Evolutionary conservation across 176 grass and related monocot genomes (phyloP), one percentile per base, ranked within the genome.

Genomic region (Carex parvula): DNA sequence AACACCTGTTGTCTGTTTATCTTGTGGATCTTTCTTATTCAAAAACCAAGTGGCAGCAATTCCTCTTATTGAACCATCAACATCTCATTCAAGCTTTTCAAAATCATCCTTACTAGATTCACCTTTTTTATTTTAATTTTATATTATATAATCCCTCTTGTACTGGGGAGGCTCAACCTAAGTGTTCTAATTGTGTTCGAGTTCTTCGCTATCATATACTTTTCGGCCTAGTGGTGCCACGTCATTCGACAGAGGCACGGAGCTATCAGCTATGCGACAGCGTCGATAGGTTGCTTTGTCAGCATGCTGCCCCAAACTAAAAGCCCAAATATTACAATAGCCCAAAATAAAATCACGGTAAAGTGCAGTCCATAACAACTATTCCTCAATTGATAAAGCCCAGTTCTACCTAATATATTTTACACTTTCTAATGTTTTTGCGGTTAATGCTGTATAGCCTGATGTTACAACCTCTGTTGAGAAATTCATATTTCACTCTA

Each of bases 111-210:
- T 64, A 64, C 6, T 30, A 32, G 7, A 29, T 67, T 17, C 6
- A n/a, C 8, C 5, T 26, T 83, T 81, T 18, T n/a, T 30, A 55
- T 68, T 30, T 58, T 5, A 52, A 30, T 14, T 65, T 32, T 15
- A 44, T 26, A 17, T 6, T 66, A 26, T 37, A 37, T 37, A 37
- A 48, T 41, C 13, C 61, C 20, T 60, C 33, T 59, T 82, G 35
- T 53, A 50, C 61, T 81, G 55, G 32, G 79, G 3, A 8, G 29
- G 79, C 14, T 33, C 18, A 64, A 44, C 9, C 59, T 56, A 14
- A 33, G 60, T 81, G 33, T 81, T 56, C 18, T 63, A 81, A 81
- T 81, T 64, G 79, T 61, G 39, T 64, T 64, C 16, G 35, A 63
- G 60, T 41, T 64, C 79, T 60, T 75, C 50, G 5, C 46, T 32